Evolutionary conservation across 345 rosid genomes (phyloP).

Genomic region (Heritiera littoralis): DNA sequence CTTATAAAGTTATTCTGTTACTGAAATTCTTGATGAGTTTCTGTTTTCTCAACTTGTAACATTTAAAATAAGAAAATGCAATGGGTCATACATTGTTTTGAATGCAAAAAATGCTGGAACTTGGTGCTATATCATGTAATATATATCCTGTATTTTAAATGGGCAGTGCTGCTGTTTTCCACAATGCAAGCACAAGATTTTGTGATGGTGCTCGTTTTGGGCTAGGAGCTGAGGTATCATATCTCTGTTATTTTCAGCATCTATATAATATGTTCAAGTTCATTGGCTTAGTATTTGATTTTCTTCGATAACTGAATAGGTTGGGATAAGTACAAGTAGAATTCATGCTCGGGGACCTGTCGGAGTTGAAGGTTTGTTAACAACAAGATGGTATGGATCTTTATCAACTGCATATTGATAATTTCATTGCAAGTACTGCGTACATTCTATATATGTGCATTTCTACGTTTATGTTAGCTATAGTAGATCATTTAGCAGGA

Average conservation of each 20-base stretch:
- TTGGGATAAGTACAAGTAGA: constrained; percentile 94
- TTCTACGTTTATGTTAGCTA: background rate
- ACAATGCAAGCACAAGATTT: constrained; percentile 95
- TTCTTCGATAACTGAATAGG: constrained; percentile 42
- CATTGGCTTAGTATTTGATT: constrained; percentile 7
- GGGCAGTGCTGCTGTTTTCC: constrained; percentile 97
- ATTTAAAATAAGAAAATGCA: background rate
- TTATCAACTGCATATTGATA: background rate
- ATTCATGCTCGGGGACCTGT: constrained; percentile 99
- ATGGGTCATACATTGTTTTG: background rate
- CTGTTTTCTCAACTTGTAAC: background rate
- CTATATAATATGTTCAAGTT: background rate
- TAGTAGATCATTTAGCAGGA: background rate
- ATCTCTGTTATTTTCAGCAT: background rate
- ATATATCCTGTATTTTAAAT: constrained; percentile 11
- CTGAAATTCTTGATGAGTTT: background rate
- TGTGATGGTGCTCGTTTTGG: constrained; percentile 97
- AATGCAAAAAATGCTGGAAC: background rate
- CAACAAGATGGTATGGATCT: constrained; percentile 80
- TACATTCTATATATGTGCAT: no score
- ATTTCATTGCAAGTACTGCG: background rate
- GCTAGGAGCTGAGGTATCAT: constrained; percentile 91
- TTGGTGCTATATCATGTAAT: background rate
- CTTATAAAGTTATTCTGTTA: background rate
- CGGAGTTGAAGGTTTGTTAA: constrained; percentile 93